Conservation (phyloP, 345 rosid genomes). For the Raphanus sativus region DNA sequence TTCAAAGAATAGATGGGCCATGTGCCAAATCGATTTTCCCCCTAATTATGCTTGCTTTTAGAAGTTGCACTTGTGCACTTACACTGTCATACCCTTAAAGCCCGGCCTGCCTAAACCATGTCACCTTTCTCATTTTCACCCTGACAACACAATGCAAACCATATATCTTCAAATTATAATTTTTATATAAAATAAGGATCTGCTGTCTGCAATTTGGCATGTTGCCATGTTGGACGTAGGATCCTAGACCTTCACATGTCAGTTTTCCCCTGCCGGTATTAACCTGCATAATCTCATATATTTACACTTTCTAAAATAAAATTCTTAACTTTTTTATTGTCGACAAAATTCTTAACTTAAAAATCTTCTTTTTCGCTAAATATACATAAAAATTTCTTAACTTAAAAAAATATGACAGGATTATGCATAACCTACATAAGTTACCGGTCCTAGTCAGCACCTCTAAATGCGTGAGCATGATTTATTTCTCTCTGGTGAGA, state of each 20-base stretch:
- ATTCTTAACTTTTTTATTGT: background rate
- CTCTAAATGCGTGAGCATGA: no score
- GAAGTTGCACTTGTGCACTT: background rate
- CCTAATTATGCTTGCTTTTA: background rate
- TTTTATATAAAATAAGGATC: background rate
- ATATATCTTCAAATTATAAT: background rate
- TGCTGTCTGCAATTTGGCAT: slow-evolving; percentile 26
- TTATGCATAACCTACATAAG: no score
- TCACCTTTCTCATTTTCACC: background rate
- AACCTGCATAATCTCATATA: background rate
- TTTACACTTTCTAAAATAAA: background rate
- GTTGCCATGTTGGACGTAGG: background rate
- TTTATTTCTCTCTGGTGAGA: no score
- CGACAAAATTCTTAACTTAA: no score
- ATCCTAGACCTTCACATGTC: slow-evolving; percentile 13
- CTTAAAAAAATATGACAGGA: no score
- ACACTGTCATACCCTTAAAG: background rate
- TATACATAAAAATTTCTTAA: no score
- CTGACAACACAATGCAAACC: background rate
- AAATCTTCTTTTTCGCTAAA: no score
- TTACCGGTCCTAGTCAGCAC: no score
- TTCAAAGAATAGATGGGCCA: background rate
- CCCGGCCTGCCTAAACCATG: background rate
- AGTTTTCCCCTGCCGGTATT: slow-evolving; percentile 11
- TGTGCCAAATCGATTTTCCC: background rate